Evolutionary conservation across 2,329 filamentous ascomycete genomes (phyloP).

Genomic region (Aspergillus transmontanensis): DNA sequence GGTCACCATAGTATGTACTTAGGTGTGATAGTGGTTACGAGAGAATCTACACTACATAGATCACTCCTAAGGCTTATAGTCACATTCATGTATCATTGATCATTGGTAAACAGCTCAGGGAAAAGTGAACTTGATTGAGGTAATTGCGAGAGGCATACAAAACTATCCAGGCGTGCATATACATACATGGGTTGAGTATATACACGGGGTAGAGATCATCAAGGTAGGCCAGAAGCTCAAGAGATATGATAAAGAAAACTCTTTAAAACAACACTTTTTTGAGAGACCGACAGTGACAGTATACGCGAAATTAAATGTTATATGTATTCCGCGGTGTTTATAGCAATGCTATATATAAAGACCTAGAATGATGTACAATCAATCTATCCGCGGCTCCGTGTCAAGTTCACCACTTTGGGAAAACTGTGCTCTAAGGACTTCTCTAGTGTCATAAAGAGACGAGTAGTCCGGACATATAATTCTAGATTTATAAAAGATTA

Average conservation of each 20-base stretch:
- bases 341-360: too few relatives aligned
- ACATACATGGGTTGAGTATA: background rate
- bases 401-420: conserved; percentile 62
- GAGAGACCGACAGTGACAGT: background rate
- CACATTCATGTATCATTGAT: too few relatives aligned
- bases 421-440: conserved; percentile 61
- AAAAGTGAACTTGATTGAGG: too few relatives aligned
- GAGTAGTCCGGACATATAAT: conserved; percentile 65
- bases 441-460: conserved; percentile 67
- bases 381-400: conserved; percentile 9
- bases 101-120: too few relatives aligned
- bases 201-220: background rate
- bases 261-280: background rate
- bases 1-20: too few relatives aligned
- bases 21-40: too few relatives aligned
- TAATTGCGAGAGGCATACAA: too few relatives aligned
- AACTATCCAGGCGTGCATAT: too few relatives aligned
- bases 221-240: background rate
- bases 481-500: conserved; percentile 49
- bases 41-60: too few relatives aligned
- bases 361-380: too few relatives aligned
- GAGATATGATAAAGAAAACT: background rate
- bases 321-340: background rate
- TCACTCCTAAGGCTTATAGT: too few relatives aligned
- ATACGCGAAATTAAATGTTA: background rate